Conservation (phyloP, 2,329 filamentous ascomycete genomes). For the Cordyceps tenuipes region DNA sequence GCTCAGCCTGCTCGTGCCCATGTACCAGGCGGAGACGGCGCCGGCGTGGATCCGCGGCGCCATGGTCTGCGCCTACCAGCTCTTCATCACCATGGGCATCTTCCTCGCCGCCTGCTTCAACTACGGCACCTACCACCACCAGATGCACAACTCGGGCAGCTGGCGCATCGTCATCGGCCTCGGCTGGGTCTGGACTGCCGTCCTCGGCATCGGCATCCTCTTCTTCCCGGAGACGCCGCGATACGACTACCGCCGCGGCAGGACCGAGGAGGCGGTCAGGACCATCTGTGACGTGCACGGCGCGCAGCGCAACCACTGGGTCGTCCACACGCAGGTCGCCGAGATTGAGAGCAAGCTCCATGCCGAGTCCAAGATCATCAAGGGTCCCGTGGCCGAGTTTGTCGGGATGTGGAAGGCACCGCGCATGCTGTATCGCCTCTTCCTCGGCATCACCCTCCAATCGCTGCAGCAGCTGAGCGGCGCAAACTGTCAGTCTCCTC, state of each 20-base stretch:
- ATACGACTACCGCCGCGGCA: constrained; percentile 40
- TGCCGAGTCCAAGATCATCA: constrained; percentile 34
- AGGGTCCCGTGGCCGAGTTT: constrained; percentile 37
- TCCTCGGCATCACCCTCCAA: constrained; percentile 52
- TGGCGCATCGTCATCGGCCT: constrained; percentile 55
- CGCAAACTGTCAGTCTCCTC: constrained; percentile 39
- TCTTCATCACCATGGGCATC: constrained; percentile 66
- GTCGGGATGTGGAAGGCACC: constrained; percentile 56
- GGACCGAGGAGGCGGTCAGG: constrained; percentile 35
- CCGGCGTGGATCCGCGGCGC: constrained; percentile 59
- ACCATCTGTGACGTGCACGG: constrained; percentile 43
- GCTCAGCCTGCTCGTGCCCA: constrained; percentile 56
- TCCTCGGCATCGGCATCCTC: constrained; percentile 41
- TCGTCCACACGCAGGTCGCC: constrained; percentile 39
- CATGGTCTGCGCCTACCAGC: constrained; percentile 59
- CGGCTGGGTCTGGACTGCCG: constrained; percentile 41
- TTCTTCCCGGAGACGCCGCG: constrained; percentile 45
- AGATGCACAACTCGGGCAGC: constrained; percentile 35
- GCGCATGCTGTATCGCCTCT: constrained; percentile 54
- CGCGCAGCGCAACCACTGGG: constrained; percentile 32
- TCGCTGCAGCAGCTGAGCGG: constrained; percentile 56
- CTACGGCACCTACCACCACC: constrained; percentile 48
- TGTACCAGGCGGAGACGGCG: constrained; percentile 66
- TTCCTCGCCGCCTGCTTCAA: constrained; percentile 52
- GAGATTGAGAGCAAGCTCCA: constrained; percentile 47